These are phyloP conservation scores for Daldinia sp. DNA, from an alignment of 2,329 filamentous ascomycete species.

Conservation along the genomic window DNA sequence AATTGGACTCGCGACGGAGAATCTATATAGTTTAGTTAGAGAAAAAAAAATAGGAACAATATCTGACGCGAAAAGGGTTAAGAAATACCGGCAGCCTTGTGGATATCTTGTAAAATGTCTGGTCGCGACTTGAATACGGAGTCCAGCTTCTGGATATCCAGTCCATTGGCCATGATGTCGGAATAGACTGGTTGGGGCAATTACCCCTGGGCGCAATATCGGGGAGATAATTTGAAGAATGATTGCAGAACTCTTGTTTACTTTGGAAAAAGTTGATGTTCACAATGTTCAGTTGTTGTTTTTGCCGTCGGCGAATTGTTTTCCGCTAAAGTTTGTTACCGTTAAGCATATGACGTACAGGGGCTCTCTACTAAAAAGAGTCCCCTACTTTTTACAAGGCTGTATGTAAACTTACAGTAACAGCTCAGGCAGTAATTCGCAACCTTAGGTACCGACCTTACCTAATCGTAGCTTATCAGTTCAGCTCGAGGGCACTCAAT, in stretches of 20 bases:
- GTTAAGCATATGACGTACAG: conserved; percentile 35
- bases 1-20: conserved; percentile 62
- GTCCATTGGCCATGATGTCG: conserved; percentile 56
- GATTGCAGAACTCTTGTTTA: conserved; percentile 1
- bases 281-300: conserved; percentile 12
- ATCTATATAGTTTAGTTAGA: conserved; percentile 55
- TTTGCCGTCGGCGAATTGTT: conserved; percentile 19
- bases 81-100: conserved; percentile 63
- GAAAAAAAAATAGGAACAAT: background rate
- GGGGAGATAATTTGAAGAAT: background rate
- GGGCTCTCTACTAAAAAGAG: conserved; percentile 20
- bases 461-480: conserved; percentile 3
- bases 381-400: conserved; percentile 3
- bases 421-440: background rate
- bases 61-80: background rate
- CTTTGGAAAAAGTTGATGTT: conserved; percentile 7
- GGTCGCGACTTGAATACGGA: conserved; percentile 67
- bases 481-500: too few species aligned
- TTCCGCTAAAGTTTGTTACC: conserved; percentile 22
- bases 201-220: conserved; percentile 17
- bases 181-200: conserved; percentile 6
- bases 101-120: conserved; percentile 67
- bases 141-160: conserved; percentile 64
- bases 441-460: background rate
- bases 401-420: background rate